Evolutionary conservation across 2,329 filamentous ascomycete species (phyloP).

Genomic region (Myotisia sp.): DNA sequence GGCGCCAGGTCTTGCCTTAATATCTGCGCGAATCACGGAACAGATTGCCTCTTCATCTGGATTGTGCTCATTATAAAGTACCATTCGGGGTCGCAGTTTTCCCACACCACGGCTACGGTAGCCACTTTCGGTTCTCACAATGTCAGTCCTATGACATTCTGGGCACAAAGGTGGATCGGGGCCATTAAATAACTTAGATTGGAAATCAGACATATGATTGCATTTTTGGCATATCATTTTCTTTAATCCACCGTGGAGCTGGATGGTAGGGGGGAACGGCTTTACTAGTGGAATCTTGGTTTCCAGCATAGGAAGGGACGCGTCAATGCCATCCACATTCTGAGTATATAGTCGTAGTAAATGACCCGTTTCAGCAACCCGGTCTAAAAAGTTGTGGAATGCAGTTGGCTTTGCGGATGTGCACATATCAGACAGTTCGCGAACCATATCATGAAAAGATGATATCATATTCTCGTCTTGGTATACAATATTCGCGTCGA

Average conservation of each 20-base stretch:
- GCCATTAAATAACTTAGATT: constrained; percentile 67
- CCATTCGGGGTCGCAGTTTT: constrained; percentile 76
- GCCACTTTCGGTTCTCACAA: constrained; percentile 61
- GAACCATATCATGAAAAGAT: constrained; percentile 92
- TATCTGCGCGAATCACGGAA: constrained; percentile 71
- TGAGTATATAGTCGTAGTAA: constrained; percentile 86
- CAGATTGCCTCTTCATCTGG: constrained; percentile 94
- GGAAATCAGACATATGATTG: constrained; percentile 58
- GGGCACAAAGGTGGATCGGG: constrained; percentile 68
- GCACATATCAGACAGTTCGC: constrained; percentile 67
- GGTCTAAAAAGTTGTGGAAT: constrained; percentile 89
- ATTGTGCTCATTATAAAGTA: constrained; percentile 94
- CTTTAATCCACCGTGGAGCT: constrained; percentile 81
- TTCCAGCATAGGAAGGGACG: constrained; percentile 59
- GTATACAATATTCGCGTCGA: constrained; percentile 89
- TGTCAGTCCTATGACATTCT: constrained; percentile 59
- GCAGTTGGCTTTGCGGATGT: constrained; percentile 64
- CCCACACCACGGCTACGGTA: constrained; percentile 91
- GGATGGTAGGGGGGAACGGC: constrained; percentile 86
- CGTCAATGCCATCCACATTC: constrained; percentile 93
- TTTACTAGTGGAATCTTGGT: constrained; percentile 73
- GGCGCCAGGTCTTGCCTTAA: constrained; percentile 74
- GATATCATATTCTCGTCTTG: constrained; percentile 77
- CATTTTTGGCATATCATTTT: constrained; percentile 98
- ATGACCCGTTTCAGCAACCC: constrained; percentile 72